Evolutionary conservation across 2,329 filamentous ascomycete genomes (phyloP), one percentile per base, ranked within the genome.

Genomic region (Cucurbitaria berberidis): DNA sequence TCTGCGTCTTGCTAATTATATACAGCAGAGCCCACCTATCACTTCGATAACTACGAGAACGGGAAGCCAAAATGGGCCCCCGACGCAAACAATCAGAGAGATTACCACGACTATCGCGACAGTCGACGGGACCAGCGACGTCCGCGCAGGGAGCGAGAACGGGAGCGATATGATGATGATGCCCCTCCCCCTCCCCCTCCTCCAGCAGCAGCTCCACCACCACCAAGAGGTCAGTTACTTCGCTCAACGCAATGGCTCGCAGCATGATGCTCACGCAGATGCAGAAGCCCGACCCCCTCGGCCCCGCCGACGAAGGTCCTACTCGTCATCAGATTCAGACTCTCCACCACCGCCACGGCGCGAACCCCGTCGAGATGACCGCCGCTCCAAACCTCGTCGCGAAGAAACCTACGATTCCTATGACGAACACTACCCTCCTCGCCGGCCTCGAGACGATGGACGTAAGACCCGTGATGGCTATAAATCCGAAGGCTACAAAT

Each of bases 41-140:
- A 57, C 57, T 67, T 67, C 45, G 63, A 67, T 26, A 63, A 60
- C 51, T 67, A 67, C 58, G 64, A 67, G 49, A 63, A 66, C 57
- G 64, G 64, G 43, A 67, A 66, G 47, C 60, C 64, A 5, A 62
- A 59, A 55, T 67, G 64, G 64, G 57, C 63, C 18, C 64, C 64
- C 8, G 58, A 50, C 2, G 57, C 53, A 48, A 63, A 67, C 51
- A 55, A 66, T 29, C 55, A 64, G 38, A 53, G 57, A 32, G 63
- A 62, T 32, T 59, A 66, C 45, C 58, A 54, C 35, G 64, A 66
- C 16, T 61, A 65, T 22, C 58, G 59, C 30, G 58, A 66, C 32
- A 59, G 59, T 27, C 64, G 59, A 40, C 52, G 62, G 47, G 64
- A 64, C 15, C 53, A 62, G 19, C 55, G 61, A 5, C 64, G 64